Evolutionary conservation across 768 basidiomycete genomes (phyloP).

Genomic region (Boletellus ananas): DNA sequence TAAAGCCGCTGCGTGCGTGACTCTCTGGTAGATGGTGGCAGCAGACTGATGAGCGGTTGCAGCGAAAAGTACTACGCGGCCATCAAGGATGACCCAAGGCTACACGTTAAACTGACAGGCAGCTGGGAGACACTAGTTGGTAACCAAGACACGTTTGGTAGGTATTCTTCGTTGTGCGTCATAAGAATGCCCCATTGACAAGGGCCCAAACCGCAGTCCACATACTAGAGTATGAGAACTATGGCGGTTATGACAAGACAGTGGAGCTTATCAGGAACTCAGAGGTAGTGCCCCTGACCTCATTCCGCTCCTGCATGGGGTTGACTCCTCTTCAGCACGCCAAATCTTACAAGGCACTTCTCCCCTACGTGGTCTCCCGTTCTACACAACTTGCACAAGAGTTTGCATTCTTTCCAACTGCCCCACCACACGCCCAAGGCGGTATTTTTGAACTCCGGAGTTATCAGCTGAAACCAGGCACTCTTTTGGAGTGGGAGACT

Average conservation of each 20-base stretch:
- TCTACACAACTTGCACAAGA: constrained; percentile 83
- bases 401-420: constrained; percentile 92
- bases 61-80: constrained; percentile 85
- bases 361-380: constrained; percentile 72
- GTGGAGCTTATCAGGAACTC: constrained; percentile 58
- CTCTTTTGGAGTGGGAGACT: constrained; percentile 91
- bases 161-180: constrained; percentile 32
- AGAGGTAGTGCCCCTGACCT: constrained; percentile 44
- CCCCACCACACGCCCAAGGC: constrained; percentile 81
- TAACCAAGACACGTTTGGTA: constrained; percentile 81
- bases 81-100: constrained; percentile 64
- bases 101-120: constrained; percentile 86
- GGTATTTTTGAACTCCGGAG: constrained; percentile 92
- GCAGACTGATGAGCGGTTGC: constrained; percentile 7
- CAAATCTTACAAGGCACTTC: constrained; percentile 65
- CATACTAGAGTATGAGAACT: constrained; percentile 93
- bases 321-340: constrained; percentile 45
- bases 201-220: constrained; percentile 37
- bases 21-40: constrained; percentile 2
- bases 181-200: not conserved
- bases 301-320: not conserved
- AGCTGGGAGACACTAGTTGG: constrained; percentile 93
- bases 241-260: constrained; percentile 82
- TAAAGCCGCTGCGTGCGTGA: constrained; percentile 78
- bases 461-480: constrained; percentile 86